Evolutionary conservation across 768 basidiomycete genomes (phyloP), one percentile per base, ranked within the genome.

Genomic region (Agaricus blazei): DNA sequence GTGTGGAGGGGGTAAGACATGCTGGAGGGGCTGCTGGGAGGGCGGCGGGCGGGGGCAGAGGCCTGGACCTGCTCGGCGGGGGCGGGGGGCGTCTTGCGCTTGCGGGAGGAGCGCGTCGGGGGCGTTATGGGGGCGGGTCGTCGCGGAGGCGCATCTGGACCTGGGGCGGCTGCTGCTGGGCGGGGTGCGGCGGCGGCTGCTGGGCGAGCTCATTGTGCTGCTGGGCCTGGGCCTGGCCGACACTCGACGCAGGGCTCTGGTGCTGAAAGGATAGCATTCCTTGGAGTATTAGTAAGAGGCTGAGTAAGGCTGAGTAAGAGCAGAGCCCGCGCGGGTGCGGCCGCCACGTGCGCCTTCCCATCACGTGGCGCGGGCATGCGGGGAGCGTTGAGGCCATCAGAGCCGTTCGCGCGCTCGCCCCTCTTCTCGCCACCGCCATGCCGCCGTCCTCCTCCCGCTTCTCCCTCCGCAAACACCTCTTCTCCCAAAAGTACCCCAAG

Each of bases 11-110:
- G 81, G 81, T 0, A 83, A 72, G 62, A 79, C 76, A 58, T 81
- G 81, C 29, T 79, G 80, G 58, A 81, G 66, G 12, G 63, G 71
- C 57, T 65, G 68, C 40, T 58, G 64, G 4, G 48, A 72, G 38
- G 58, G 73, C 40, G 54, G 75, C 26, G 52, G 23, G 63, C 69
- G 3, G 62, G 66, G 2, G 58, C 59, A 26, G 60, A 68, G 24
- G 60, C 62, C n/a, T 54, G 66, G 24, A 63, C 70, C 26, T 67
- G 72, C 3, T 70, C 63, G 3, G 60, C 53, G 6, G 67, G 57
- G 43, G 72, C 64, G 2, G 87, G 78, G 7, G 87, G 85, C 0
- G 87, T 64, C 68, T 90, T 90, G 62, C 88, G 81, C 66, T 90
- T 90, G 56, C 87, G 78, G 31, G 74, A 65, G 9, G 71, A 56